Evolutionary conservation across 2,329 filamentous ascomycete species (phyloP), one percentile per base, ranked within the genome.

Genomic region (Hansfordia pulvinata): DNA sequence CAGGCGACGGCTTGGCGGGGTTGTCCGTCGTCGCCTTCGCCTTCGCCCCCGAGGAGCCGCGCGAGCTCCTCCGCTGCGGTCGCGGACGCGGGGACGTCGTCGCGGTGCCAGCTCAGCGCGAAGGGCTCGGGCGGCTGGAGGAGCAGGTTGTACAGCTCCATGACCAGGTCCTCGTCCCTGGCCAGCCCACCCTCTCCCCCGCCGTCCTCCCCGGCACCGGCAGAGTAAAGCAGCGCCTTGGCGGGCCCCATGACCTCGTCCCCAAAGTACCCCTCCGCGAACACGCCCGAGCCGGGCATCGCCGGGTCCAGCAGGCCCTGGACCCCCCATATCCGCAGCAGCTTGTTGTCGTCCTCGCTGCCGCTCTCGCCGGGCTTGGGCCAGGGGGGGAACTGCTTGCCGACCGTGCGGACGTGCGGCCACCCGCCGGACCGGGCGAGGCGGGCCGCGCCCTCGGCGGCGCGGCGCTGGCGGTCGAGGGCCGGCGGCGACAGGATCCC

Each of bases 251-350:
- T 50, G 6, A 88, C 56, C 15, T 62, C 58, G 13, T 66, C 56
- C 18, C 73, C 69, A 47, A 93, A 93, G 54, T 93, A 93, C 30
- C 68, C 60, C 26, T 58, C 48, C 5, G 73, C 66, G 51, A 86
- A 92, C 3, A 62, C 47, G 3, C 60, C 50, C 32, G 69, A 62
- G 28, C 68, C 64, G 0, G 72, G 66, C 38, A 88, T 69, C 2
- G 63, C 58, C 0, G 83, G 83, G 49, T 86, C 76, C 42, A 93
- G 62, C 5, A 93, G 64, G 50, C 86, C 80, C 59, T 93, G 84
- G 3, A 92, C 77, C 35, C 83, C 84, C 85, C 84, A 93, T 50
- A 93, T 92, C n/a, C n/a, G n/a, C n/a, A n/a, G n/a, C n/a, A n/a
- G n/a, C n/a, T n/a, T n/a, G n/a, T n/a, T n/a, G n/a, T n/a, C n/a